These are phyloP conservation scores for Chrysanthemum seticuspe DNA, from an alignment of 129 eudicot species.

Conservation along the genomic window DNA sequence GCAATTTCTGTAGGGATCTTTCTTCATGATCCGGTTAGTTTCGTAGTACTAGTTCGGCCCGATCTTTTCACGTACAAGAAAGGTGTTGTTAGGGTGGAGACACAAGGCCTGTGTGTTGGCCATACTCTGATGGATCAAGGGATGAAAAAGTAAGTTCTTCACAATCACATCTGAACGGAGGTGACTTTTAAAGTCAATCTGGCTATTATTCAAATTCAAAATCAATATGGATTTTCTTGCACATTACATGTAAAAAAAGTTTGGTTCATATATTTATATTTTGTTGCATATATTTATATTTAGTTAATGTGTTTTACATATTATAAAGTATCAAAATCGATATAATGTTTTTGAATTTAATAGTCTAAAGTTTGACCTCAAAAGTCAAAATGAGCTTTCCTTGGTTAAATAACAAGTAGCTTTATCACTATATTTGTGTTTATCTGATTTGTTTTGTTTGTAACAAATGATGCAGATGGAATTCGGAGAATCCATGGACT, in stretches of 20 bases:
- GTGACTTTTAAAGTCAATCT: not conserved
- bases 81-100: slow-evolving; percentile 93
- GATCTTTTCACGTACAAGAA: slow-evolving; percentile 82
- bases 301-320: too few species aligned
- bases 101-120: slow-evolving; percentile 89
- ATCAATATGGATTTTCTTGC: not conserved
- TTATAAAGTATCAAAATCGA: too few species aligned
- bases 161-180: not conserved
- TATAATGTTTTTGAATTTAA: too few species aligned
- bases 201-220: not conserved
- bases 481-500: slow-evolving; percentile 90
- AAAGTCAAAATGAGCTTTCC: too few species aligned
- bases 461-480: slow-evolving; percentile 63
- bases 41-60: slow-evolving; percentile 74
- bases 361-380: too few species aligned
- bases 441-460: not conserved
- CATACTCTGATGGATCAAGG: slow-evolving; percentile 95
- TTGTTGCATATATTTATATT: too few species aligned
- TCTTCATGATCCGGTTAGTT: slow-evolving; percentile 91
- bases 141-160: slow-evolving; percentile 57
- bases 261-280: too few species aligned
- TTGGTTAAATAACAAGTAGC: too few species aligned
- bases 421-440: not conserved
- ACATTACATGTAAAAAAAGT: too few species aligned
- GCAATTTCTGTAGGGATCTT: slow-evolving; percentile 52